These are phyloP conservation scores for Cystofilobasidium capitatum DNA, from an alignment of 768 basidiomycete species.

Conservation along the genomic window DNA sequence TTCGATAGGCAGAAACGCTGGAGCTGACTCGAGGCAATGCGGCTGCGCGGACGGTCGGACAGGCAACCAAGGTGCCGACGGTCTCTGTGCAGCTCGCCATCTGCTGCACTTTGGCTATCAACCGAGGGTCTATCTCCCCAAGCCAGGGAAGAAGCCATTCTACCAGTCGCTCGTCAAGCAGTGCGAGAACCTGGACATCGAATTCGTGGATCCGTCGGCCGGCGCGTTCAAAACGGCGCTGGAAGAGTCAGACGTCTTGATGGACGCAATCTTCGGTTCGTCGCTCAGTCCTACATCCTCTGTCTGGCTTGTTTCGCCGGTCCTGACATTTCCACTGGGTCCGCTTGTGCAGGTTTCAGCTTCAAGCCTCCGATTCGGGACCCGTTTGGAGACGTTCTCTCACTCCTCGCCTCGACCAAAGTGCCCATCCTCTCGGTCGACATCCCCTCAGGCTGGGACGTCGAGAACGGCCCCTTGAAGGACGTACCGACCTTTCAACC, in stretches of 20 bases:
- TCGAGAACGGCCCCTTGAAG: slow-evolving; percentile 54
- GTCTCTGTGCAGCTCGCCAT: slow-evolving; percentile 90
- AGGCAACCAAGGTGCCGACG: slow-evolving; percentile 63
- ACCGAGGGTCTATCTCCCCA: slow-evolving; percentile 86
- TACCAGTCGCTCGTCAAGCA: slow-evolving; percentile 67
- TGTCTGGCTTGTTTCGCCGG: not conserved
- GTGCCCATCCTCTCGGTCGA: slow-evolving; percentile 89
- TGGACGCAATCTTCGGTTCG: slow-evolving; percentile 84
- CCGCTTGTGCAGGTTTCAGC: slow-evolving; percentile 52
- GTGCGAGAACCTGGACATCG: slow-evolving; percentile 80
- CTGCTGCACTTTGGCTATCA: slow-evolving; percentile 85
- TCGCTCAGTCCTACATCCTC: slow-evolving; percentile 9
- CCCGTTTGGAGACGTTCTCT: slow-evolving; percentile 72
- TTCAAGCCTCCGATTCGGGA: slow-evolving; percentile 81
- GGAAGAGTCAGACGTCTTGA: slow-evolving; percentile 54
- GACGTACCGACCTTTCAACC: slow-evolving; percentile 49
- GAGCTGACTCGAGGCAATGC: not conserved
- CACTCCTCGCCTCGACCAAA: slow-evolving; percentile 52
- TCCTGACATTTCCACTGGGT: not conserved
- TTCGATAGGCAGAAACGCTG: not conserved
- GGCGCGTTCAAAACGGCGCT: slow-evolving; percentile 38
- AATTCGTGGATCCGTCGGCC: slow-evolving; percentile 49
- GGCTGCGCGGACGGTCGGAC: too few species aligned
- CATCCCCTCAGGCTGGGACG: slow-evolving; percentile 95
- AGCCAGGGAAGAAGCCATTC: slow-evolving; percentile 43